Evolutionary conservation across 805 yeast species (phyloP), one percentile per base, ranked within the genome.

Genomic region (Tetrapisispora pingtungensis): DNA sequence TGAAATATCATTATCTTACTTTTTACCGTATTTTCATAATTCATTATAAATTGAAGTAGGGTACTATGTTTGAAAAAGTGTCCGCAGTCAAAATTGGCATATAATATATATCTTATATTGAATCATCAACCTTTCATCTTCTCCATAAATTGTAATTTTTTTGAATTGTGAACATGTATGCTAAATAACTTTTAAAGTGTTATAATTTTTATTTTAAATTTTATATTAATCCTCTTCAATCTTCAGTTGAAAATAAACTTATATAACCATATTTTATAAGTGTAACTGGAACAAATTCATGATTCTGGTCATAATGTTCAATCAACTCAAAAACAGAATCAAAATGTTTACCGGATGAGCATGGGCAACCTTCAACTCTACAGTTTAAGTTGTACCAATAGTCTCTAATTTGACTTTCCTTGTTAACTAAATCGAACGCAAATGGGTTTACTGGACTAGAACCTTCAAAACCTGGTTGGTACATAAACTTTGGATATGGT

Each of bases 271-370:
- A 54, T 42, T 55, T 48, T 0, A 55, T 50, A 20, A 55, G 31
- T 1, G 58, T 47, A 1, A 48, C 52, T 3, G 59, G 59, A 5
- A 55, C 47, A 14, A 45, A 51, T 1, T 40, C 49, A 39, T 55
- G 59, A 7, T 30, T 28, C 36, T 52, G 55, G 31, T 55, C 58
- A 38, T 55, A 55, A 47, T 55, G 59, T 32, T 54, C 59, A 4
- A 55, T 41, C n/a, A 55, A 37, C 10, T 49, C 53, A 32, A 50
- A 44, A 2, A 48, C 50, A 14, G 55, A 40, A 12, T 34, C n/a
- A 26, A 46, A 49, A 13, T 44, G 45, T 8, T 14, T 10, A 10
- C 30, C 17, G 4, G 14, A 4, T 22, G 28, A 30, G 22, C 44
- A 45, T 17, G 40, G 22, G 12, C 43, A 33, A 22, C 49, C 51